Base-by-base conservation (phyloP, 495 filamentous ascomycete species). In the Paragyromitra xinjiangensis region DNA sequence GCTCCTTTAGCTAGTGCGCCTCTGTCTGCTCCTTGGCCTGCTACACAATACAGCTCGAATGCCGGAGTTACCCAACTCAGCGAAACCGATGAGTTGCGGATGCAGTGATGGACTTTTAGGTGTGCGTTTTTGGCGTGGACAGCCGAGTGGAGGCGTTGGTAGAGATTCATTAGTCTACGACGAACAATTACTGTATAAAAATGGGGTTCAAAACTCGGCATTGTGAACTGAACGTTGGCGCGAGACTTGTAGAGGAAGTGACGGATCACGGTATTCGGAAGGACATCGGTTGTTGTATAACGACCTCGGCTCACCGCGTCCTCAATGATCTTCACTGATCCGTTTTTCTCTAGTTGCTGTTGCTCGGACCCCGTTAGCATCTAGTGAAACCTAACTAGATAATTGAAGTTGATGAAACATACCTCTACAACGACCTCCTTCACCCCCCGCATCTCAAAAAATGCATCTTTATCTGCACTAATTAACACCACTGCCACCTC, bases 231-330 rank as follows among this genome's bases (percentile, higher is more conserved):
- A 19, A 98, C 95, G 83, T 99, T 98, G 19, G 90, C 90, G 55
- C 91, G 87, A 24, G 92, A 95, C 83, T 97, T 98, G 85, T 97
- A 99, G 42, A 99, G 84, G 84, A 98, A 99, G 84, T 99, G 95
- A 63, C 91, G 88, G 39, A 98, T 84, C 6, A 91, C 89, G 6
- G 93, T 91, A 42, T 90, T 92, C 1, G 95, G 92, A 11, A 93
- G 88, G 64, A 98, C 92, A 69, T 95, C 90, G 11, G 88, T 89
- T 61, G 89, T 88, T 24, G 83, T 86, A 2, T 92, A 90, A 6
- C 94, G 90, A 8, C 94, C 93, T 55, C 88, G 86, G 7, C 86
- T 85, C 48, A 94, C 90, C 55, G 95, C 91, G 14, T 86, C 83
- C 82, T 89, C 90, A 81, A 99, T 93, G 53, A 92, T 85, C 29